Evolutionary conservation across 768 basidiomycete genomes (phyloP), one percentile per base, ranked within the genome.

Genomic region (Naematelia aurantialba): DNA sequence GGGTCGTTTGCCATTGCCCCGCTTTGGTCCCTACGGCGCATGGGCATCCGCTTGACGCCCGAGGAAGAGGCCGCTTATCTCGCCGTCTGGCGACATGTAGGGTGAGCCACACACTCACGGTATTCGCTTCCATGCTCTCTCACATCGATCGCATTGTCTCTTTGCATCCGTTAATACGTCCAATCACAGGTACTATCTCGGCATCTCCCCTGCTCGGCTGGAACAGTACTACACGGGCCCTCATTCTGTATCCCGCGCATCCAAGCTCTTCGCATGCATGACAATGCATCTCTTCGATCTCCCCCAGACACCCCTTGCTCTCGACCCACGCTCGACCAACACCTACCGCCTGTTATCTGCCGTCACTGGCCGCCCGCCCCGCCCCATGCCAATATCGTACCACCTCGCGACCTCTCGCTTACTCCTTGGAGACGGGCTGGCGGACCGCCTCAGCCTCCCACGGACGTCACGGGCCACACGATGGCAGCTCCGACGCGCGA

Each of bases 1-100:
- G 76, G 76, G 2, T 61, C 68, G 0, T 77, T 77, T 56, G 67
- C 65, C 27, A 65, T 77, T 12, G 73, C 75, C 1, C 76, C 76
- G 0, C 39, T 76, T 1, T 77, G 76, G 76, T 67, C 69, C 3
- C 42, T 76, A 14, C 61, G 68, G 2, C 52, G 72, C 0, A 63
- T 68, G 47, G 72, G 72, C 0, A 59, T 71, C 39, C 14, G 19
- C 1, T 52, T 75, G 4, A 63, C 67, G 1, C 5, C 24, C 1
- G 49, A 62, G 5, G 76, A 77, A 44, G 65, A 68, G 24, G 29
- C 26, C 0, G 67, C 73, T 0, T 77, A 75, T 52, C 60, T 74
- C 11, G 59, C 60, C 0, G 58, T 59, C 3, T 77, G 76, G 76
- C 52, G 70, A 19, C 75, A 77, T 60, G 61, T 77, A 19, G 76